These are phyloP conservation scores for Paramecium biaurelia DNA, from an alignment of 73 alveolate species.

Conservation along the genomic window DNA sequence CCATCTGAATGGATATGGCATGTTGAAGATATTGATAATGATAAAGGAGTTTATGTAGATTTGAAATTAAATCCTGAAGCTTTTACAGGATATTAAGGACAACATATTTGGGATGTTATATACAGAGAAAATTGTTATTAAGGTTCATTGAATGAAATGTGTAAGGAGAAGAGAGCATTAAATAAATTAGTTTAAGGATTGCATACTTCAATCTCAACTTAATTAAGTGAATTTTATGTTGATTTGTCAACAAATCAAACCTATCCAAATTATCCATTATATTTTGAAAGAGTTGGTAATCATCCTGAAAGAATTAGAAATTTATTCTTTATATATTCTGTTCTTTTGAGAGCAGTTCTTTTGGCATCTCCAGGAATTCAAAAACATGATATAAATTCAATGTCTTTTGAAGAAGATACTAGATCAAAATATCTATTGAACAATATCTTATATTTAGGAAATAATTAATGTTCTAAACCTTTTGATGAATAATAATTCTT, in stretches of 20 bases:
- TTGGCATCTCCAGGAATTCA: slow-evolving; percentile 71
- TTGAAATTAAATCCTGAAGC: slow-evolving; percentile 88
- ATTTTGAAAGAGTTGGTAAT: slow-evolving; percentile 76
- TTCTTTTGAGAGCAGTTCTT: slow-evolving; percentile 84
- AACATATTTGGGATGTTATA: slow-evolving; percentile 93
- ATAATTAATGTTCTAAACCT: slow-evolving; percentile 67
- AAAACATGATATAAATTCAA: slow-evolving; percentile 80
- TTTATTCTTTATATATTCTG: slow-evolving; percentile 80
- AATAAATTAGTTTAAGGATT: slow-evolving; percentile 83
- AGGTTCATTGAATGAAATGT: slow-evolving; percentile 62
- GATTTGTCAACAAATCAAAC: slow-evolving; percentile 71
- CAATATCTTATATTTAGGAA: slow-evolving; percentile 67
- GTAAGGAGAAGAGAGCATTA: slow-evolving; percentile 89
- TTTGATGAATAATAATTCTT: slow-evolving; percentile 73
- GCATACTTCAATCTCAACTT: slow-evolving; percentile 83
- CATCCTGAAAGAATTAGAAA: slow-evolving; percentile 88
- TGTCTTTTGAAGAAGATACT: slow-evolving; percentile 72
- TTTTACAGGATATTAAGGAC: slow-evolving; percentile 90
- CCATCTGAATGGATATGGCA: slow-evolving; percentile 63
- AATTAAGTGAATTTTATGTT: slow-evolving; percentile 78
- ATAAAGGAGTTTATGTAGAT: slow-evolving; percentile 65
- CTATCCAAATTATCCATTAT: slow-evolving; percentile 81
- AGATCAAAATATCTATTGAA: slow-evolving; percentile 69
- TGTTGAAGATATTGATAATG: slow-evolving; percentile 60
- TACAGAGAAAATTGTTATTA: slow-evolving; percentile 88